A percentile compares a stretch with the other conserved stretches of the same genome.
Evolutionary conservation across 148 eudicot species (phyloP).

Genomic region (Rhododendron molle): DNA sequence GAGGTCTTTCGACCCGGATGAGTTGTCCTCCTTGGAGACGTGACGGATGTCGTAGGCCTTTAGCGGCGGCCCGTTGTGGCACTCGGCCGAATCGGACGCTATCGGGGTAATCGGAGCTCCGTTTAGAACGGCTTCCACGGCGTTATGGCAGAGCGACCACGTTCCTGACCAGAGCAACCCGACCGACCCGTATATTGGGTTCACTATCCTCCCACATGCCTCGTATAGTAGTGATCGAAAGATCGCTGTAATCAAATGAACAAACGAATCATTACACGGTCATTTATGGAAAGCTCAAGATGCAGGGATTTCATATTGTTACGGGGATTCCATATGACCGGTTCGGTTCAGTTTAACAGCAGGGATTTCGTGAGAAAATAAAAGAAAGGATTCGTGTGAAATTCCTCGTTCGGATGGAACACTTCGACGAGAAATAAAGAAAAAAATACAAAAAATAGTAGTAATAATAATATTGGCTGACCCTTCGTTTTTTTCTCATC

Average conservation of each 20-base stretch:
- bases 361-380: no score
- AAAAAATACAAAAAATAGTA: no score
- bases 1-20: neutral
- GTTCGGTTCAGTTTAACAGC: no score
- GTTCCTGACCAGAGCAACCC: slow-evolving; percentile 55
- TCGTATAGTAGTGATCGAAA: slow-evolving; percentile 64
- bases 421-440: no score
- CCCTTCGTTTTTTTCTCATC: no score
- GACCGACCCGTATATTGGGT: slow-evolving; percentile 69
- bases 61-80: slow-evolving; percentile 19
- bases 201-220: slow-evolving; percentile 75
- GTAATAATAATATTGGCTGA: no score
- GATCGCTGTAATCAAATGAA: slow-evolving; percentile 16
- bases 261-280: neutral
- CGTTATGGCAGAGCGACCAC: slow-evolving; percentile 58
- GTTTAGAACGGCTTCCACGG: slow-evolving; percentile 62
- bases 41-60: slow-evolving; percentile 48
- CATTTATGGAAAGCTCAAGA: neutral
- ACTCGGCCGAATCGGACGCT: neutral
- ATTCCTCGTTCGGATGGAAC: no score
- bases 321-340: no score
- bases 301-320: neutral
- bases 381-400: no score
- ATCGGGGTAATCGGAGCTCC: slow-evolving; percentile 40
- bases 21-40: neutral